Percentiles rank a stretch among this genome's conserved stretches.
phyloP scores from a whole-genome alignment of 805 yeast species.

The Wickerhamiella galacta region DNA sequence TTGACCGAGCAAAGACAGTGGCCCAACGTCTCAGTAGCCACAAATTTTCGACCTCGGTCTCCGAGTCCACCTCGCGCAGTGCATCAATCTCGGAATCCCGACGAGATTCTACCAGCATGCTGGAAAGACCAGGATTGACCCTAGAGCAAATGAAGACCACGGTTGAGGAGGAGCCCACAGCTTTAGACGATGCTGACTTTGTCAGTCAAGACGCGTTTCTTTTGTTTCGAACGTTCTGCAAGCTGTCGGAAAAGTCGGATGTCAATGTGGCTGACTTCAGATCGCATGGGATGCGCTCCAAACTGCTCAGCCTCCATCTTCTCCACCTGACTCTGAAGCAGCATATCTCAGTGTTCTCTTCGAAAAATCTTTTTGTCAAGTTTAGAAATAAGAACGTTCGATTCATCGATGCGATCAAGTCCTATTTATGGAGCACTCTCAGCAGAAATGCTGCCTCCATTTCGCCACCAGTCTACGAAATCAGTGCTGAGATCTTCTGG shows the following conservation, averaged over 20 bases:
- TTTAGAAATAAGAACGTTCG: constrained; percentile 27
- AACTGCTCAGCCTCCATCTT: constrained; percentile 71
- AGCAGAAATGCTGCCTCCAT: constrained; percentile 89
- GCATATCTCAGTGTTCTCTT: constrained; percentile 66
- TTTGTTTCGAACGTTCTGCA: constrained; percentile 87
- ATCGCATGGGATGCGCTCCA: constrained; percentile 84
- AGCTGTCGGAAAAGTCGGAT: constrained; percentile 67
- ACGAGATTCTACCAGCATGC: no score
- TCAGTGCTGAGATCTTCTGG: constrained; percentile 89
- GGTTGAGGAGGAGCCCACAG: constrained; percentile 23
- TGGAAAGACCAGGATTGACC: constrained; percentile 11
- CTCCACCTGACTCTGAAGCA: constrained; percentile 73
- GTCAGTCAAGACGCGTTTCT: constrained; percentile 81
- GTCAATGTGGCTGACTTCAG: constrained; percentile 54
- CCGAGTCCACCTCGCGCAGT: no score
- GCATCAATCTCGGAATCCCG: no score
- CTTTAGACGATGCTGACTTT: constrained; percentile 43
- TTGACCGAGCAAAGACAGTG: constrained; percentile 42
- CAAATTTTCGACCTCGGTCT: neutral
- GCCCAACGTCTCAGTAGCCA: no score
- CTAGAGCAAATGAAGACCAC: constrained; percentile 13
- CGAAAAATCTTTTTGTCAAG: constrained; percentile 19
- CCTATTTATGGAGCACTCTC: constrained; percentile 63
- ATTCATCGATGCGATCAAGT: constrained; percentile 65
- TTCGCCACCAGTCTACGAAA: constrained; percentile 78